A percentile compares a stretch with the other conserved stretches of the same genome.
Evolutionary conservation across 192 early-diverging fungal species (phyloP).

Genomic region (Coemansia interrupta): DNA sequence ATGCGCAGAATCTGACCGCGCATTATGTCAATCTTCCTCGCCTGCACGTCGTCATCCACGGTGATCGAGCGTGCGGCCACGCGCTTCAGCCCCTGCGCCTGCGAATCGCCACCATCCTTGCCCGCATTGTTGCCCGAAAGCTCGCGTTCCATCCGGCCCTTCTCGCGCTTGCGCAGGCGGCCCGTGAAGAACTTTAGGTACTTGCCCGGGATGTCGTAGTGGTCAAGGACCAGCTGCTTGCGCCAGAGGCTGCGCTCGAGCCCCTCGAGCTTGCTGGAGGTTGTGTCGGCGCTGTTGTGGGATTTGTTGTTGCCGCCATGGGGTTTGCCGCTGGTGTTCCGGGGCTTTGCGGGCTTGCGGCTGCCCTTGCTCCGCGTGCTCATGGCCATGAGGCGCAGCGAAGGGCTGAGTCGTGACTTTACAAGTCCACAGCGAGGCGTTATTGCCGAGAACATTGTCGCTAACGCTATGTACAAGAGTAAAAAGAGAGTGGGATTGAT

Average conservation of each 20-base stretch:
- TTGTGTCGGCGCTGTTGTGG: background rate
- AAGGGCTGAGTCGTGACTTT: too few species aligned
- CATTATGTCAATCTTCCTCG: conserved; percentile 23
- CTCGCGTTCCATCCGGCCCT: conserved; percentile 22
- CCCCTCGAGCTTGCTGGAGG: conserved; percentile 7
- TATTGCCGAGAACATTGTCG: too few species aligned
- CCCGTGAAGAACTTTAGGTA: conserved; percentile 50
- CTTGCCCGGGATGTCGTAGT: conserved; percentile 47
- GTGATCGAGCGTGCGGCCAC: conserved; percentile 23
- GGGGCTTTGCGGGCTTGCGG: too few species aligned
- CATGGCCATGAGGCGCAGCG: too few species aligned
- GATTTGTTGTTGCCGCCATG: background rate
- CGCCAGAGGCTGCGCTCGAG: conserved; percentile 31
- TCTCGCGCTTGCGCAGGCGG: conserved; percentile 48
- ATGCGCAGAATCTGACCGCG: conserved; percentile 42
- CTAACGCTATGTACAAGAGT: too few species aligned
- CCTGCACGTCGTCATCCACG: conserved; percentile 27
- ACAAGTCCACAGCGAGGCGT: too few species aligned
- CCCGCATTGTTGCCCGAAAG: conserved; percentile 5
- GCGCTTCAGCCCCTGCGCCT: conserved; percentile 16
- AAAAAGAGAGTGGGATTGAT: too few species aligned
- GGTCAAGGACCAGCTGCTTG: conserved; percentile 40
- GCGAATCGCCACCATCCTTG: background rate
- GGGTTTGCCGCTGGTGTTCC: background rate
- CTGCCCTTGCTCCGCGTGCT: too few species aligned